Percentiles rank a stretch among this genome's conserved stretches.
phyloP scores from a whole-genome alignment of 2,329 filamentous ascomycete species.

The Capronia epimyces region DNA sequence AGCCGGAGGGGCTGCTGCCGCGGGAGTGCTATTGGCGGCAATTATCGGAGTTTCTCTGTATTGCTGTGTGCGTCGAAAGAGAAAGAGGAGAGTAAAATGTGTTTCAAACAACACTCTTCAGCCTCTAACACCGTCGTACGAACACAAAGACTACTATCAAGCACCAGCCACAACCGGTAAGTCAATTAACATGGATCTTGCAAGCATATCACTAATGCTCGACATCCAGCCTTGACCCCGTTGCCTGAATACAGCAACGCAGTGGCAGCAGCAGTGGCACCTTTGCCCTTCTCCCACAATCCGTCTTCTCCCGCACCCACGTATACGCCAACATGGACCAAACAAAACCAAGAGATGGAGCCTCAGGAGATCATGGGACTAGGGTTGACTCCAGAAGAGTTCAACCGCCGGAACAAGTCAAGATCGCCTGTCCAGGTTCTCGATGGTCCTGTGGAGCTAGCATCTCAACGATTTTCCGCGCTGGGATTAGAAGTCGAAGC shows the following conservation, averaged over 20 bases:
- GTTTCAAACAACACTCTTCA: not conserved
- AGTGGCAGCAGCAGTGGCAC: not conserved
- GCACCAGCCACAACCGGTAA: not conserved
- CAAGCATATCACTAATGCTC: not conserved
- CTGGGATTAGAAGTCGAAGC: conserved; percentile 5
- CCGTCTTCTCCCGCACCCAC: conserved; percentile 13
- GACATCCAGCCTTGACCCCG: conserved; percentile 4
- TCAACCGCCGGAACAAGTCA: conserved; percentile 14
- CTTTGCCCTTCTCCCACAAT: not conserved
- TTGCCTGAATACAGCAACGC: conserved; percentile 8
- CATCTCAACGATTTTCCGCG: conserved; percentile 13
- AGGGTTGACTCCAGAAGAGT: conserved; percentile 15
- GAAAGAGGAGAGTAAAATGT: conserved; percentile 3
- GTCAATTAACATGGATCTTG: not conserved
- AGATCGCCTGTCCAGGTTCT: conserved; percentile 3
- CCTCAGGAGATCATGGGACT: conserved; percentile 22
- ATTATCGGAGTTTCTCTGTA: conserved; percentile 6
- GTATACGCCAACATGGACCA: conserved; percentile 4
- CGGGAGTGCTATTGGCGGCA: conserved; percentile 5
- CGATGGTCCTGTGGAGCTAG: conserved; percentile 17
- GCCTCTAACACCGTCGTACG: not conserved
- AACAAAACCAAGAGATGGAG: conserved; percentile 9
- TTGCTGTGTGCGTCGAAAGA: conserved; percentile 10
- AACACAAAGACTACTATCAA: conserved; percentile 10
- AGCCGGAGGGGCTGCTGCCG: conserved; percentile 12